Base-by-base conservation (phyloP, 2,329 filamentous ascomycete species). In the Fusarium robinianum region DNA sequence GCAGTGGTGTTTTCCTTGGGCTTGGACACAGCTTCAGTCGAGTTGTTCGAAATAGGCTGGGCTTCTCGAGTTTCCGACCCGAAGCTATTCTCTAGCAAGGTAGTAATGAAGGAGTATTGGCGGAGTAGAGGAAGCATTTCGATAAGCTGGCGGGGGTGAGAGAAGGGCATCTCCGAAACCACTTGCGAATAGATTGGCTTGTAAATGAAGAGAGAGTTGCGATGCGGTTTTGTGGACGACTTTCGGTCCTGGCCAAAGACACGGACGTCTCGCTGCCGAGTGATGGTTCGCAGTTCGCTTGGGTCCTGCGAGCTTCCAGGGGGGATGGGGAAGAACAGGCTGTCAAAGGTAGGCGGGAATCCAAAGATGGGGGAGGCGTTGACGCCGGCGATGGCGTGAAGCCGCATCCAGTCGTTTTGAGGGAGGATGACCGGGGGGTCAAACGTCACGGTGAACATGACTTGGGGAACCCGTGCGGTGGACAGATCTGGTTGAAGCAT, bases 81-180 rank as follows among this genome's bases (percentile, higher is more conserved):
- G 58, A 89, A 87, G 43, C 77, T 81, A 35, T 79, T 80, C 41
- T 76, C 71, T 4, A 92, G 73, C 3, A 94, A 67, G 0, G 74
- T 80, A 2, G 81, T 81, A 5, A 89, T 71, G 53, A 87, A 83
- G 0, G 85, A 85, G 61, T 89, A 94, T 63, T 94, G 88, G 10
- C 89, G 77, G 11, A 94, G 72, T 4, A 78, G 73, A 0, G 88
- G 87, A n/a, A 95, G 74, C 62, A 91, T 81, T 39, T 80, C 77
- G 6, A 91, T 72, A 4, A 95, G 71, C 62, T 95, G 88, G 35
- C 83, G 79, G 0, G 89, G 89, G 60, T 95, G 89, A 3, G 82
- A 81, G 61, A 95, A 92, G 0, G 87, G 83, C 21, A 94, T 73
- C 41, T 85, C 81, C 1, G 78, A 79, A 7, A 95, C 66, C 3